These are phyloP conservation scores for Digitaria exilis DNA, from an alignment of 202 grass and related monocot species.

Conservation along the genomic window DNA sequence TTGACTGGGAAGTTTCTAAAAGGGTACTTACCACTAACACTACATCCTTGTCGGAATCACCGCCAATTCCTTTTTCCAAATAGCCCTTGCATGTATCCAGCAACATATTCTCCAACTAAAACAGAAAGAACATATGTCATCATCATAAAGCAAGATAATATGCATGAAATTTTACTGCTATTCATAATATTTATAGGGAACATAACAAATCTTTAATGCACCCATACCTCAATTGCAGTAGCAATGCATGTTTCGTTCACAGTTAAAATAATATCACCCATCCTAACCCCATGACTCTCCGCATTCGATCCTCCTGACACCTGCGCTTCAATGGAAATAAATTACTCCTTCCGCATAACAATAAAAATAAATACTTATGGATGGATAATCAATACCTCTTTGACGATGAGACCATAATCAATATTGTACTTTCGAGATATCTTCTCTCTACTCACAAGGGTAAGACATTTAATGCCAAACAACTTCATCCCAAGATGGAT, in stretches of 20 bases:
- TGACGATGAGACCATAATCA: constrained; percentile 21
- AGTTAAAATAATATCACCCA: neutral
- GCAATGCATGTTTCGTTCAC: neutral
- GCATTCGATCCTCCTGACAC: constrained; percentile 12
- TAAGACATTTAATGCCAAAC: constrained; percentile 3
- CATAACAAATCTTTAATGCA: neutral
- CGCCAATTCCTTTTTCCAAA: neutral
- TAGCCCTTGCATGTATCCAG: neutral
- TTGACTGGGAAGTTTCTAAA: neutral
- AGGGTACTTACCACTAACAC: neutral
- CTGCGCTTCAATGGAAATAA: neutral
- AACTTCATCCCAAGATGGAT: constrained; percentile 29
- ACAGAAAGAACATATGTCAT: neutral
- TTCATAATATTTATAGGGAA: neutral
- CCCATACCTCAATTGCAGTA: neutral
- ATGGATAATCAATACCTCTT: neutral
- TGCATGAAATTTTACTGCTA: neutral
- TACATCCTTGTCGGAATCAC: neutral
- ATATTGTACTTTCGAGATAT: neutral
- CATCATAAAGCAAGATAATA: neutral
- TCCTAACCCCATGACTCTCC: neutral
- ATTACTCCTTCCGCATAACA: neutral
- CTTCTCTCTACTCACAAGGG: constrained; percentile 9
- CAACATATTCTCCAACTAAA: constrained; percentile 4
- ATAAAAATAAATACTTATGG: neutral